Conservation (phyloP, 1,139 yeast genomes). For the Taiozyma sp. region DNA sequence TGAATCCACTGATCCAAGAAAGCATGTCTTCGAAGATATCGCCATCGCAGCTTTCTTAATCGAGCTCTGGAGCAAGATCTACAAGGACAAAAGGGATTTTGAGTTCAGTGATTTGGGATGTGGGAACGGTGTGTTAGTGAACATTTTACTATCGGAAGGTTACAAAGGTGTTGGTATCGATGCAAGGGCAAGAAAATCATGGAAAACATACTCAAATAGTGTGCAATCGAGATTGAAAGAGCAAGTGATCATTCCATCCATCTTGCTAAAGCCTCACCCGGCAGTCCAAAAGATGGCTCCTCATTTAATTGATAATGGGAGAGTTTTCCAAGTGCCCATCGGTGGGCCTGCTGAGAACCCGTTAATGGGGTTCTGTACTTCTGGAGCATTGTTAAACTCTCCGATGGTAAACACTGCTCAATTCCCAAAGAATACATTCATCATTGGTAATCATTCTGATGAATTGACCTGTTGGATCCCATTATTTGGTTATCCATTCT, state of each 20-base stretch:
- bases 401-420: conserved; percentile 63
- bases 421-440: conserved; percentile 65
- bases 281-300: conserved; percentile 51
- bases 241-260: conserved; percentile 75
- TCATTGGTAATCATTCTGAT: conserved; percentile 94
- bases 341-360: conserved; percentile 21
- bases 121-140: conserved; percentile 87
- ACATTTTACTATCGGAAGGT: conserved; percentile 75
- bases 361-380: conserved; percentile 24
- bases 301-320: conserved; percentile 51
- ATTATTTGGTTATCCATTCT: conserved; percentile 74
- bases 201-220: conserved; percentile 66
- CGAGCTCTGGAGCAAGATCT: conserved; percentile 75
- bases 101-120: conserved; percentile 91
- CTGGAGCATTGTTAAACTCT: conserved; percentile 41
- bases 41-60: conserved; percentile 94
- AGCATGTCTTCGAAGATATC: conserved; percentile 94
- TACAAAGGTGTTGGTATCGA: conserved; percentile 82
- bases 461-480: conserved; percentile 97
- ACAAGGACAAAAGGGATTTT: conserved; percentile 42
- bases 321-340: conserved; percentile 49
- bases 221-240: conserved; percentile 59
- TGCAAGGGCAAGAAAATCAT: conserved; percentile 85
- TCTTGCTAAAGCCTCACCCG: conserved; percentile 66
- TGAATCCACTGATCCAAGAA: conserved; percentile 90